Conservation (phyloP, 306 rosid genomes). For the Sechiopsis laciniata region DNA sequence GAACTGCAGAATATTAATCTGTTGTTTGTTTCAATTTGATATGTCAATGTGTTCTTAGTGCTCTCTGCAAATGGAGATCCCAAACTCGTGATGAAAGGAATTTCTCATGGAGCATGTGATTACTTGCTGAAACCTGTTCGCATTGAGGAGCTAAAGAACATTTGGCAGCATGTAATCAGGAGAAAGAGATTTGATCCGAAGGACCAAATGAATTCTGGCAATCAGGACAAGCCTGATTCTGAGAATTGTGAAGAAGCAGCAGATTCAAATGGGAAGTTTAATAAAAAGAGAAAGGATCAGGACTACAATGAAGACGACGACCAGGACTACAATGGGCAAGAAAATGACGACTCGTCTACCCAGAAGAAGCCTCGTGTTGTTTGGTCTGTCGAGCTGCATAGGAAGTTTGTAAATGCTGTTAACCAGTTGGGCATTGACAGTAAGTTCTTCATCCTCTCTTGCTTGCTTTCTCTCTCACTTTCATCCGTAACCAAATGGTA, state of each 20-base stretch:
- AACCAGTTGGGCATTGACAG: slow-evolving; percentile 92
- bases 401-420: slow-evolving; percentile 91
- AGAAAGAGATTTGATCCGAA: slow-evolving; percentile 73
- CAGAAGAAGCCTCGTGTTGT: slow-evolving; percentile 98
- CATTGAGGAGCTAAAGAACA: slow-evolving; percentile 85
- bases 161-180: slow-evolving; percentile 94
- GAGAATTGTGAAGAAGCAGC: slow-evolving; percentile 41
- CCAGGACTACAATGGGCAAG: slow-evolving; percentile 48
- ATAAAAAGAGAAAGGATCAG: slow-evolving; percentile 75
- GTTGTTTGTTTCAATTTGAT: slow-evolving; percentile 16
- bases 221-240: slow-evolving; percentile 35
- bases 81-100: slow-evolving; percentile 92
- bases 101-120: slow-evolving; percentile 96
- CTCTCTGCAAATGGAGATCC: slow-evolving; percentile 77
- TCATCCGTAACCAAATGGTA: too few species aligned
- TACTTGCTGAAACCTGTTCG: slow-evolving; percentile 93
- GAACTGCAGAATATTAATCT: slow-evolving; percentile 15
- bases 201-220: slow-evolving; percentile 43
- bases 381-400: slow-evolving; percentile 93
- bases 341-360: slow-evolving; percentile 57
- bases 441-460: slow-evolving; percentile 42
- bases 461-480: neutral
- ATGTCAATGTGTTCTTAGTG: slow-evolving; percentile 42
- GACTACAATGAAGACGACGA: slow-evolving; percentile 69
- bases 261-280: slow-evolving; percentile 60